Conservation (phyloP, 2,329 filamentous ascomycete species). For the Cylindrodendrum hubeiense region DNA sequence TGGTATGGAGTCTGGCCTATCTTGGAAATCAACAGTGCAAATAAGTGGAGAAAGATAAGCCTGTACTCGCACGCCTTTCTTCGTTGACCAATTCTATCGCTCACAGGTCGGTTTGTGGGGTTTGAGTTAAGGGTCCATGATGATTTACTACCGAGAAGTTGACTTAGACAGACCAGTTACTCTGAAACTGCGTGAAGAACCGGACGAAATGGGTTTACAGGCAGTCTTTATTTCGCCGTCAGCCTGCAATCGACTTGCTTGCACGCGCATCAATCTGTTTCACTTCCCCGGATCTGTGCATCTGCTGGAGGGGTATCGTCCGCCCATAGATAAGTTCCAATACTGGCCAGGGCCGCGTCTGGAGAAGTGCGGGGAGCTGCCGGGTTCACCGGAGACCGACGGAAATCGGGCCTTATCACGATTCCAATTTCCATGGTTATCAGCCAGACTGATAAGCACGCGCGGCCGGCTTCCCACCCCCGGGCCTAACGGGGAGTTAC, state of each 20-base stretch:
- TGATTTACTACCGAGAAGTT: too few relatives aligned
- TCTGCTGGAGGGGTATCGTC: not conserved
- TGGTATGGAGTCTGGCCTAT: not conserved
- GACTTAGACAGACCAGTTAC: too few relatives aligned
- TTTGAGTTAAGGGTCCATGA: not conserved
- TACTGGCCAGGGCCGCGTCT: not conserved
- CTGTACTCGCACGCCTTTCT: too few relatives aligned
- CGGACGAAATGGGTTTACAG: too few relatives aligned
- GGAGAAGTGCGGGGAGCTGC: not conserved
- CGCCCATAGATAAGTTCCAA: not conserved
- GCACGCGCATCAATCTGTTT: not conserved
- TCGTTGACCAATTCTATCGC: not conserved
- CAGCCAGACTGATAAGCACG: not conserved
- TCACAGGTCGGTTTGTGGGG: not conserved
- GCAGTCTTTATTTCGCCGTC: not conserved
- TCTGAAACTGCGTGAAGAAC: too few relatives aligned
- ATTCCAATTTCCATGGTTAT: not conserved
- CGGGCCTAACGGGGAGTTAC: not conserved
- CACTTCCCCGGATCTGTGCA: not conserved
- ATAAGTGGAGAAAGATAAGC: slow-evolving; percentile 2
- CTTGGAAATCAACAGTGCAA: not conserved
- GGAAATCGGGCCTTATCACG: not conserved
- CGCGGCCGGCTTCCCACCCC: not conserved
- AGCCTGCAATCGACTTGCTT: not conserved
- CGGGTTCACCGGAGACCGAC: not conserved